Evolutionary conservation across 805 yeast genomes (phyloP), one percentile per base, ranked within the genome.

Genomic region (Dipodascus geniculatus): DNA sequence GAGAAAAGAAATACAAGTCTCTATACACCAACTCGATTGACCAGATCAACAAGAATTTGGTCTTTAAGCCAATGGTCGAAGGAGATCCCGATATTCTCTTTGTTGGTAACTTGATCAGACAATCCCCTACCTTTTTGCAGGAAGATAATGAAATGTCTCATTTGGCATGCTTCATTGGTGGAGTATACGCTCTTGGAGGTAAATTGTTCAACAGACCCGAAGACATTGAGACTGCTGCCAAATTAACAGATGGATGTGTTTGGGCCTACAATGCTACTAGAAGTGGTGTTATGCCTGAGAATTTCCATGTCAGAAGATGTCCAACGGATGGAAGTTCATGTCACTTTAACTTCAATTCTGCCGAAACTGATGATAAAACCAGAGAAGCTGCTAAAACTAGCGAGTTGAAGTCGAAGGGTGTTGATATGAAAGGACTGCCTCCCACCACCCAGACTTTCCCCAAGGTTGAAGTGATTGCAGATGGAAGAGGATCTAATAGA

Each of bases 131-230:
- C 11, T 38, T 38, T 17, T 17, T 38, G 17, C 44, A 38, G 14
- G 53, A 61, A 3, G 49, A 47, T 22, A 57, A 68, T 48, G 76
- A 74, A 55, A 71, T 74, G 71, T 68, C 74, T 28, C 80, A 77
- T 56, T 65, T 77, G 49, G 63, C 76, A 3, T 80, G 85, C 58
- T 77, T 74, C 53, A 66, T 77, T 3, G 83, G 82, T n/a, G 79
- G 82, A 1, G 76, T 76, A 73, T 68, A 75, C 60, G 77, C 77
- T 0, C 60, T 79, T 19, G 79, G 78, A 1, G 68, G 78, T 3
- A 72, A 67, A 48, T 53, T 77, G 1, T 68, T 78, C 17, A 60
- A 59, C 22, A 58, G 69, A 11, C 68, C 71, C 4, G 63, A 61
- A 31, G 75, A 74, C 55, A 55, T 73, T 48, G 66, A 66, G 16